Conservation (phyloP, 1,284 basidiomycete species). For the Puccinia horiana region DNA sequence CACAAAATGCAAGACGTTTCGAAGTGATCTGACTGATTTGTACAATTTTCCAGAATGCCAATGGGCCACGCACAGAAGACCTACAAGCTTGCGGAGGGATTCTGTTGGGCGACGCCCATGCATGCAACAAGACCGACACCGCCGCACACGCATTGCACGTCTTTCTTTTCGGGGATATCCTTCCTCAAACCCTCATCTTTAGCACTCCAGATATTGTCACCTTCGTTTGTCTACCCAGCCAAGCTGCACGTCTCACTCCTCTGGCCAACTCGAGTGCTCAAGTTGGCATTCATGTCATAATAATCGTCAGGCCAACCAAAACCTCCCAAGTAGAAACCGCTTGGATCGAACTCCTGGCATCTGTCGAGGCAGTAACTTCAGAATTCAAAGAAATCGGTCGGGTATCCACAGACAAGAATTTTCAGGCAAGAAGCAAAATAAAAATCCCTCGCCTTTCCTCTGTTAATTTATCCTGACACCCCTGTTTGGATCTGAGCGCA, state of each 20-base stretch:
- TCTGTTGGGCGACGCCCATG: not conserved
- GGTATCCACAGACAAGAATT: constrained; percentile 64
- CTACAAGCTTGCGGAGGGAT: constrained; percentile 5
- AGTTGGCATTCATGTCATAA: constrained; percentile 56
- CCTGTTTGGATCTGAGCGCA: constrained; percentile 22
- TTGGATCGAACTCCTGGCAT: not conserved
- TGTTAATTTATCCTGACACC: not conserved
- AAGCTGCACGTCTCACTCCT: constrained; percentile 65
- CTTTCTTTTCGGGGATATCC: constrained; percentile 93
- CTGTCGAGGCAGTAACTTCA: not conserved
- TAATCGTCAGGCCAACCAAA: constrained; percentile 54
- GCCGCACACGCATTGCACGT: constrained; percentile 64
- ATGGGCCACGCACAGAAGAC: not conserved
- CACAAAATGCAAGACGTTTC: not conserved
- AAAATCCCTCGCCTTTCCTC: constrained; percentile 57
- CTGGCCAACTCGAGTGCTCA: not conserved
- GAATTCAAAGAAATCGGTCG: constrained; percentile 50
- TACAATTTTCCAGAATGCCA: not conserved
- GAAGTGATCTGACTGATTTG: not conserved
- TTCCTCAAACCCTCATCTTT: constrained; percentile 82
- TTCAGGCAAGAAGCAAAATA: constrained; percentile 73
- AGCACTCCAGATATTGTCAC: constrained; percentile 69
- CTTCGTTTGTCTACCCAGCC: constrained; percentile 82
- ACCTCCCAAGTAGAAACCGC: not conserved
- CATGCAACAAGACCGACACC: no score